Evolutionary conservation across 352 stramenopile genomes (phyloP).

Genomic region (Phytophthora podocarpi): DNA sequence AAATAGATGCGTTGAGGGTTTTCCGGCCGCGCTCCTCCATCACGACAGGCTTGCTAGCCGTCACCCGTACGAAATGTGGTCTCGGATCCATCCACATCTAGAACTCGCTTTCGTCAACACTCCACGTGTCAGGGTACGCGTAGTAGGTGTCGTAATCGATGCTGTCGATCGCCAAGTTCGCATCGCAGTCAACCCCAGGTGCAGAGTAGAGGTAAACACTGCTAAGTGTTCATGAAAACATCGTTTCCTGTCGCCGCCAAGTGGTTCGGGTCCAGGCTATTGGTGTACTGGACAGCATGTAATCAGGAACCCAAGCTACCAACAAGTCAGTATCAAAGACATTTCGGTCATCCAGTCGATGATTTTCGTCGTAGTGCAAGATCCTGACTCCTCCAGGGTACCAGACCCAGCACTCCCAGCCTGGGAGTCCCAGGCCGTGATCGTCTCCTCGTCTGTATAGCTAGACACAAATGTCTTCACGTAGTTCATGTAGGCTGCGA

Average conservation of each 20-base stretch:
- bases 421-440: conserved; percentile 36
- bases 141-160: conserved; percentile 44
- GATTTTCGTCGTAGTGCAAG: conserved; percentile 29
- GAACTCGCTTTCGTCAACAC: conserved; percentile 32
- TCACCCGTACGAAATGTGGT: conserved; percentile 35
- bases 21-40: conserved; percentile 41
- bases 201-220: conserved; percentile 44
- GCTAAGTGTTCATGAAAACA: conserved; percentile 44
- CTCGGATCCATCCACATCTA: conserved; percentile 40
- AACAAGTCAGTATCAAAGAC: conserved; percentile 21
- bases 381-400: conserved; percentile 23
- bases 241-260: conserved; percentile 36
- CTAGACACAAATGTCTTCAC: conserved; percentile 31
- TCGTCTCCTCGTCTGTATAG: conserved; percentile 30
- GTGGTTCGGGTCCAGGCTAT: conserved; percentile 40
- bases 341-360: conserved; percentile 41
- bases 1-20: conserved; percentile 26
- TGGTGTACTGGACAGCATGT: conserved; percentile 36
- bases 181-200: conserved; percentile 40
- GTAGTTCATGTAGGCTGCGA: conserved; percentile 38
- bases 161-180: conserved; percentile 28
- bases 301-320: not conserved
- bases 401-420: conserved; percentile 39
- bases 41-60: conserved; percentile 31
- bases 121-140: conserved; percentile 42